Percentiles rank a stretch among this genome's conserved stretches.
Conservation (phyloP, 805 yeast species). For the Sugiyamaella boreocaroliniensis region DNA sequence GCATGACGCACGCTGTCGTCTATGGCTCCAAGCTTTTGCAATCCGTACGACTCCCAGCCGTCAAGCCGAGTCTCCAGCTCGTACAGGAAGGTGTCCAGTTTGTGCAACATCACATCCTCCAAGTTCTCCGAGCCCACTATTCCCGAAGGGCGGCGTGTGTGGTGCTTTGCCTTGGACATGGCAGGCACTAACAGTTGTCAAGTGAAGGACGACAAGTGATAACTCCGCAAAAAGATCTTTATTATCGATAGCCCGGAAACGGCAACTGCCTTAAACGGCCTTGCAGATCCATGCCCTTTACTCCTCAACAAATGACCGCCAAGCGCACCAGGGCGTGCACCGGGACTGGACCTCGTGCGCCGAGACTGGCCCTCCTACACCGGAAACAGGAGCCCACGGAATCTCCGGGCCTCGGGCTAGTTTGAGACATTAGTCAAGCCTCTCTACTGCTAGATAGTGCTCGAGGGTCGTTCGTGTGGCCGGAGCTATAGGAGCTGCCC, state of each 20-base stretch:
- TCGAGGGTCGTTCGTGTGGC: no score
- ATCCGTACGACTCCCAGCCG: constrained; percentile 29
- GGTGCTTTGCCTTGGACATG: constrained; percentile 1
- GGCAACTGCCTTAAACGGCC: background rate
- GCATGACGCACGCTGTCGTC: constrained; percentile 29
- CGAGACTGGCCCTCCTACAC: no score
- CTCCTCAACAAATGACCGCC: background rate
- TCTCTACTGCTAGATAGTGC: no score
- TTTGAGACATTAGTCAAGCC: no score
- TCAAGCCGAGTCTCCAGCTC: constrained; percentile 24
- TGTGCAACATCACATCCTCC: constrained; percentile 15
- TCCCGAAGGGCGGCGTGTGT: constrained; percentile 5
- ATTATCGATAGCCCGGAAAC: background rate
- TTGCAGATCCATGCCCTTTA: background rate
- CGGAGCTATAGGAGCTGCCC: no score
- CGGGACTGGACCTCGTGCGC: no score
- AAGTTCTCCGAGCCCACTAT: constrained; percentile 3
- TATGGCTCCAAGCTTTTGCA: constrained; percentile 24
- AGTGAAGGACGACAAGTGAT: no score
- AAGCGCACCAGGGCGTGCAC: background rate
- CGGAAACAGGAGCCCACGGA: no score
- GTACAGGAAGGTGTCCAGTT: constrained; percentile 18
- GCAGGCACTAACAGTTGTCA: no score
- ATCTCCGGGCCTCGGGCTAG: no score
- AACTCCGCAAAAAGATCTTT: background rate